These are phyloP conservation scores for Suillus occidentalis DNA, from an alignment of 768 basidiomycete genomes.

Conservation along the genomic window DNA sequence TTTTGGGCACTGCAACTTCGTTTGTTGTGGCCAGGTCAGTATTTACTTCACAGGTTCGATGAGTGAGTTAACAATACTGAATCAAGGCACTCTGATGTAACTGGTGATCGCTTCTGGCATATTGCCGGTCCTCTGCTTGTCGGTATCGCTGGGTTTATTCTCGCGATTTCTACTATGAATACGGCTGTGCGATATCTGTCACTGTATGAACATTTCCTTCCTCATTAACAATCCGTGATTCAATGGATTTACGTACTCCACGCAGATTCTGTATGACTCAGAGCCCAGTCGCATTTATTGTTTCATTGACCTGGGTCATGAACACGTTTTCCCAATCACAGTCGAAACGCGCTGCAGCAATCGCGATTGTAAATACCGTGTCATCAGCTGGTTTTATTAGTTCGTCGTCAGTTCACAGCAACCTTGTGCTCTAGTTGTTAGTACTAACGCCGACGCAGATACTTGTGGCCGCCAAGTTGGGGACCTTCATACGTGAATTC, in stretches of 20 bases:
- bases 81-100: slow-evolving; percentile 66
- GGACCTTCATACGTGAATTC: slow-evolving; percentile 68
- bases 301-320: slow-evolving; percentile 53
- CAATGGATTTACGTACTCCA: neutral
- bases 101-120: slow-evolving; percentile 72
- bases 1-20: slow-evolving; percentile 55
- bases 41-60: neutral
- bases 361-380: slow-evolving; percentile 78
- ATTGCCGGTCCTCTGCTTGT: slow-evolving; percentile 51
- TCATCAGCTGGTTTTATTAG: slow-evolving; percentile 78
- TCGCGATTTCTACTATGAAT: slow-evolving; percentile 64
- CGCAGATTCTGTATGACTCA: slow-evolving; percentile 73
- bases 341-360: slow-evolving; percentile 82
- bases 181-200: slow-evolving; percentile 63
- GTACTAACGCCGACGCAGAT: slow-evolving; percentile 34
- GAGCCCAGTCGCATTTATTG: slow-evolving; percentile 66
- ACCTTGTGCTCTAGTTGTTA: neutral
- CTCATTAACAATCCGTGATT: neutral
- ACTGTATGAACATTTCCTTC: slow-evolving; percentile 39
- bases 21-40: slow-evolving; percentile 51
- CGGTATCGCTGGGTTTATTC: slow-evolving; percentile 65
- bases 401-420: slow-evolving; percentile 58
- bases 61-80: slow-evolving; percentile 4
- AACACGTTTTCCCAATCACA: slow-evolving; percentile 72
- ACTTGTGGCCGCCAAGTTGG: slow-evolving; percentile 67